A percentile compares a stretch with the other conserved stretches of the same genome.
Evolutionary conservation across 2,329 filamentous ascomycete species (phyloP).

Genomic region (Fusarium bactridioides): DNA sequence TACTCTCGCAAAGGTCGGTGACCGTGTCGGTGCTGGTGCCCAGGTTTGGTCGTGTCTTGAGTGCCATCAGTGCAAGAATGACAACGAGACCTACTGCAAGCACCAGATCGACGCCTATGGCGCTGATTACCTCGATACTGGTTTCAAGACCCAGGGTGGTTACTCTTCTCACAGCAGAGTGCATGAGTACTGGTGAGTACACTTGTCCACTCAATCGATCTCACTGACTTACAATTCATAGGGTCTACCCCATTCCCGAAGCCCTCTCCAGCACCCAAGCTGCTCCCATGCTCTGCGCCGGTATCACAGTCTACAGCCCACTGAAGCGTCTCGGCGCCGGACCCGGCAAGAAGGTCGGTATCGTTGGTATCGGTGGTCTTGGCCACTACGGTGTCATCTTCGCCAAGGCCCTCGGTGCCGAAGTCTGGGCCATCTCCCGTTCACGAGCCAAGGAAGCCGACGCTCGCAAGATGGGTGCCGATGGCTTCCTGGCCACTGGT

Average conservation of each 20-base stretch:
- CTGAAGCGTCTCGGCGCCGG: conserved; percentile 78
- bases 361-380: conserved; percentile 76
- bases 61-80: conserved; percentile 51
- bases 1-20: conserved; percentile 60
- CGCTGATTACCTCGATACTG: conserved; percentile 57
- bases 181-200: conserved; percentile 54
- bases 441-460: conserved; percentile 68
- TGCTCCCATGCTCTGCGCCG: conserved; percentile 86
- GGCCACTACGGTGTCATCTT: conserved; percentile 77
- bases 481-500: conserved; percentile 65
- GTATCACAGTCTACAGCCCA: conserved; percentile 81
- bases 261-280: conserved; percentile 68
- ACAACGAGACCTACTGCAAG: conserved; percentile 53
- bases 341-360: conserved; percentile 79
- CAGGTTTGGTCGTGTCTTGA: conserved; percentile 62
- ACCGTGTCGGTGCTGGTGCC: conserved; percentile 67
- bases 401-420: conserved; percentile 71
- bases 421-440: conserved; percentile 69
- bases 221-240: conserved; percentile 37
- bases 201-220: conserved; percentile 27
- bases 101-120: conserved; percentile 59
- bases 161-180: conserved; percentile 50
- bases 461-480: conserved; percentile 65
- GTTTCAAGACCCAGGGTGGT: conserved; percentile 68
- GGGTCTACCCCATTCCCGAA: conserved; percentile 78